Base-by-base conservation (phyloP, 2,329 filamentous ascomycete genomes). In the Immersiporthe knoxdaviesiana region DNA sequence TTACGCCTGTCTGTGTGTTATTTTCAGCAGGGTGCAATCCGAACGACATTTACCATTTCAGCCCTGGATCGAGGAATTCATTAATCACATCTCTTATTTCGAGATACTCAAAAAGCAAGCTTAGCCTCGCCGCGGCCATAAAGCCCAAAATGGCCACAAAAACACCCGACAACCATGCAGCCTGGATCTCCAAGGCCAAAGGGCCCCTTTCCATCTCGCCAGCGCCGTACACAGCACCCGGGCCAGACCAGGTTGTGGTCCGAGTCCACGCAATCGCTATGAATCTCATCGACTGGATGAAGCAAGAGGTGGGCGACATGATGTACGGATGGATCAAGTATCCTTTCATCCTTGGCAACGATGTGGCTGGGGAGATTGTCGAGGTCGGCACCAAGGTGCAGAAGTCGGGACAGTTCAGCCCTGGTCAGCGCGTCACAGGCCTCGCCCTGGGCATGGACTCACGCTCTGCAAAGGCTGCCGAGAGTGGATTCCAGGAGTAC, bases 381-480 rank as follows among this genome's bases (percentile, higher is more conserved):
- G 74, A 76, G 56, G 73, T 80, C 30, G 78, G 79, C 21, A 37
- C 71, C 3, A 71, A 72, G 52, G 71, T 73, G 8, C 66, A 65
- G 30, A 56, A 32, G 14, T 56, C 52, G 16, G 30, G 30, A 24
- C 65, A 72, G 1, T 79, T 80, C 68, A 73, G 73, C 27, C 67
- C 74, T 11, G 80, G 80, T 2, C 78, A 81, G 69, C 75, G 79
- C 16, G 77, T 81, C 14, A 61, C 77, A 27, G 75, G 74, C 24
- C 68, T 73, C 11, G 72, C 74, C n/a, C 66, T 74, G 8, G 74
- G 74, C 21, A 39, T 73, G 7, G 72, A 74, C 41, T 74, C 72
- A 21, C 63, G 73, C 1, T 69, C 68, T 50, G 69, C 72, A 21
- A 68, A 68, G 0, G 65, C 74, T 67, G 64, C 69, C 14, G 70